Percentiles rank a stretch among this genome's conserved stretches.
phyloP scores from a whole-genome alignment of 208 protist species.

The Acanthamoeba royreba region DNA sequence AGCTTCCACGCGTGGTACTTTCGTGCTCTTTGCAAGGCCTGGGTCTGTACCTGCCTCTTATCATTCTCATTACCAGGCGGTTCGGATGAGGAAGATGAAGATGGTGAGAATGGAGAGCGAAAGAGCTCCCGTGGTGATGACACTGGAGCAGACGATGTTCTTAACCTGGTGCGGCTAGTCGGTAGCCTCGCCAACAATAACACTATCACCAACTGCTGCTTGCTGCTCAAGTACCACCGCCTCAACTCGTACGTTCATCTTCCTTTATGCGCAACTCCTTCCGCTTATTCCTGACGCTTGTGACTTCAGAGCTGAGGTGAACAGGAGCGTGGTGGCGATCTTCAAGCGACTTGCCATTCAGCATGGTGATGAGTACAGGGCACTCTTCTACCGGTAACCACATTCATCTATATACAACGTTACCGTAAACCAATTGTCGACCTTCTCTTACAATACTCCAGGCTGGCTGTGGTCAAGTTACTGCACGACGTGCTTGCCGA shows the following conservation, averaged over 20 bases:
- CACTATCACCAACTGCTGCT: background rate
- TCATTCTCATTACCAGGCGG: background rate
- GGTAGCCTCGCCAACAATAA: background rate
- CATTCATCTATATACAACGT: too few species aligned
- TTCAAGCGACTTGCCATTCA: background rate
- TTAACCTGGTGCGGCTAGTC: background rate
- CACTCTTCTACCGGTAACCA: background rate
- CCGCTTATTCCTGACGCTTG: background rate
- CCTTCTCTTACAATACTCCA: background rate
- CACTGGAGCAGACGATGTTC: background rate
- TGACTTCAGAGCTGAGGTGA: background rate
- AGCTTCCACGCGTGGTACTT: background rate
- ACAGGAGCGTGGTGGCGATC: background rate
- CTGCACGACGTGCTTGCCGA: background rate
- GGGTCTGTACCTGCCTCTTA: background rate
- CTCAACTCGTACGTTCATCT: background rate
- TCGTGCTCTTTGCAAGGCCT: background rate
- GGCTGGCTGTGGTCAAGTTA: background rate
- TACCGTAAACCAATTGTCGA: background rate
- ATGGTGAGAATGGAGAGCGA: background rate
- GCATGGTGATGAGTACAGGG: background rate
- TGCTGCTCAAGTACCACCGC: background rate
- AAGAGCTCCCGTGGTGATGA: background rate
- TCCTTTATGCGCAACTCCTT: too few species aligned
- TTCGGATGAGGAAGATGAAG: background rate